Evolutionary conservation across 2,329 filamentous ascomycete genomes (phyloP), one percentile per base, ranked within the genome.

Genomic region (Lecanoromycetidae sp.): DNA sequence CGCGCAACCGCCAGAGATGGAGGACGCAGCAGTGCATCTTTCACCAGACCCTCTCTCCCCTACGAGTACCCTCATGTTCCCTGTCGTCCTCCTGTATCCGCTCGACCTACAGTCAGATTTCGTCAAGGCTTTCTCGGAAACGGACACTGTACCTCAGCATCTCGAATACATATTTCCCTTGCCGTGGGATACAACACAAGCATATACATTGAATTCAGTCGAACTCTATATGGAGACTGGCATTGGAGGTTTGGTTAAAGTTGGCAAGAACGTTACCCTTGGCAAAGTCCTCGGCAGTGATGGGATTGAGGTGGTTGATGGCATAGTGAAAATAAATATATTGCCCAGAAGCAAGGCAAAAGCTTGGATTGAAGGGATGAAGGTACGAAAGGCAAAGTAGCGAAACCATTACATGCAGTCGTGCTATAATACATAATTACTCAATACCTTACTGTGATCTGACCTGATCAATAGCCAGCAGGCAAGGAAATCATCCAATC

Each of bases 171-270:
- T 96, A 8, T 77, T 98, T 49, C 90, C 88, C 2, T 65, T 87
- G 57, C 87, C 87, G 10, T 98, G 91, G 91, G 91, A 96, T 57
- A 59, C 63, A 13, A 68, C 73, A 51, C 65, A 72, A 1, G 79
- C 79, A 57, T 95, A 94, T 63, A 75, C 68, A 1, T 56, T 72
- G 1, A 70, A 71, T 0, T 70, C 66, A 1, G 85, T 94, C 4
- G 87, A 94, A 56, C 91, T 86, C 58, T 96, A 86, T 63, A 82
- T 94, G 71, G 87, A 95, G 69, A 96, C 87, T 0, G 66, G 67
- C 3, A 69, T 71, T 0, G 87, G 87, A 0, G 87, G 88, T 0
- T 63, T 98, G 57, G 77, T 94, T 58, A 95, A 94, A 68, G 80
- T 88, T 19, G 90, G 91, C 39, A 88, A 85, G 74, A 91, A 90